phyloP scores from a whole-genome alignment of 73 alveolate genomes.

The Stentor roeselii region DNA sequence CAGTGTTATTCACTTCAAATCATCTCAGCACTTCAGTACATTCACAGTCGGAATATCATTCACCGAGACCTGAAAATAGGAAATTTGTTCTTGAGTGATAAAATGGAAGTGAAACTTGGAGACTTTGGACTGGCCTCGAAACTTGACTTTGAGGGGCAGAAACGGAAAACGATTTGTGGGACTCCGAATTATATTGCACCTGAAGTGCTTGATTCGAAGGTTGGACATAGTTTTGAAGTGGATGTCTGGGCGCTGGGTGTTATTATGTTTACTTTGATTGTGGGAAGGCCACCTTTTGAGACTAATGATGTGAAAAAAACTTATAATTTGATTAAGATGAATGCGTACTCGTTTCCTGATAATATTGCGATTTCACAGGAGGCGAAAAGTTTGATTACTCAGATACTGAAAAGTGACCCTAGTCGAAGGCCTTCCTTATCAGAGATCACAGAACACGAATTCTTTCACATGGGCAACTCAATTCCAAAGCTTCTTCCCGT shows the following conservation, averaged over 20 bases:
- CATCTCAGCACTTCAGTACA: conserved; percentile 60
- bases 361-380: conserved; percentile 73
- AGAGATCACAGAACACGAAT: conserved; percentile 72
- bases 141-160: conserved; percentile 55
- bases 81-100: conserved; percentile 55
- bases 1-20: conserved; percentile 66
- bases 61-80: conserved; percentile 80
- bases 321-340: conserved; percentile 65
- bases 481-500: conserved; percentile 34
- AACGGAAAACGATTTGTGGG: conserved; percentile 88
- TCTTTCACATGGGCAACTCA: conserved; percentile 56
- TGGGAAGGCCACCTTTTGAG: conserved; percentile 81
- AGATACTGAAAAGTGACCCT: conserved; percentile 81
- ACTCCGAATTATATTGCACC: no score
- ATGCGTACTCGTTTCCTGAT: conserved; percentile 71
- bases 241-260: conserved; percentile 80
- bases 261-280: conserved; percentile 58
- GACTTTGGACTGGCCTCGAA: conserved; percentile 68
- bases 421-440: conserved; percentile 81
- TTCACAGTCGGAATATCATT: conserved; percentile 63
- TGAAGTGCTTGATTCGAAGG: no score
- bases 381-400: conserved; percentile 73
- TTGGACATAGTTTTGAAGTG: conserved; percentile 81
- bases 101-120: conserved; percentile 69
- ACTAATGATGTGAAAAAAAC: conserved; percentile 73